Percentiles rank a stretch among this genome's conserved stretches.
phyloP scores from a whole-genome alignment of 108 stramenopile species.

The Cyclotella cryptica region DNA sequence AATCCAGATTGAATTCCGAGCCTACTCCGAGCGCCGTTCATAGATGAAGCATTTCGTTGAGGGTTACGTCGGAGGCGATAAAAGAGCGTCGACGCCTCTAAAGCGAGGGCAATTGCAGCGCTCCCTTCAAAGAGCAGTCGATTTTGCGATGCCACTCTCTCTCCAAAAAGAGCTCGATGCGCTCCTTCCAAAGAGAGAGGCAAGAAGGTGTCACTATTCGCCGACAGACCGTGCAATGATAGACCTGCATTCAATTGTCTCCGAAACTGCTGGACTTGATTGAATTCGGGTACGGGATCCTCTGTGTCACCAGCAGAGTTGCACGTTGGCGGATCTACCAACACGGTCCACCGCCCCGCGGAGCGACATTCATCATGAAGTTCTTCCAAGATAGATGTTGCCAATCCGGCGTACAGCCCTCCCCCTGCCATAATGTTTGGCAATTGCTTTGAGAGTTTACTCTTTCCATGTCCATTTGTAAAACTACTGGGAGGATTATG shows the following conservation, averaged over 20 bases:
- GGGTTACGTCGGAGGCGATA: conserved; percentile 57
- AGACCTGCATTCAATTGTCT: conserved; percentile 58
- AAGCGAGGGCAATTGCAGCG: conserved; percentile 67
- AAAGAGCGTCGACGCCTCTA: conserved; percentile 74
- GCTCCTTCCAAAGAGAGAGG: conserved; percentile 57
- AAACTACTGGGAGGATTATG: background rate
- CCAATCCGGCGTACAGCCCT: conserved; percentile 69
- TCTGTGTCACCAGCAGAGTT: conserved; percentile 35
- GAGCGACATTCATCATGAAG: conserved; percentile 74
- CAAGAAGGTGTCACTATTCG: conserved; percentile 66
- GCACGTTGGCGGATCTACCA: conserved; percentile 26
- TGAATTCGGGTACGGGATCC: conserved; percentile 12
- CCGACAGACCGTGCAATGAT: conserved; percentile 63
- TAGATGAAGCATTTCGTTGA: conserved; percentile 6
- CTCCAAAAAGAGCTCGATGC: conserved; percentile 26
- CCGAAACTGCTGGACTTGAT: conserved; percentile 61
- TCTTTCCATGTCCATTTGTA: background rate
- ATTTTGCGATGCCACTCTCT: conserved; percentile 10
- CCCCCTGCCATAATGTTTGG: conserved; percentile 28
- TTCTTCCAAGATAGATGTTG: conserved; percentile 71
- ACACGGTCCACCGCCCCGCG: conserved; percentile 59
- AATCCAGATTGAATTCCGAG: conserved; percentile 58
- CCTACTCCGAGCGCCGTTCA: conserved; percentile 24
- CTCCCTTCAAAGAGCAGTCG: conserved; percentile 58
- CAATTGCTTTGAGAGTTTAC: conserved; percentile 19